Conservation (phyloP, 192 early-diverging fungal genomes). For the Backusella tuberculispora region DNA sequence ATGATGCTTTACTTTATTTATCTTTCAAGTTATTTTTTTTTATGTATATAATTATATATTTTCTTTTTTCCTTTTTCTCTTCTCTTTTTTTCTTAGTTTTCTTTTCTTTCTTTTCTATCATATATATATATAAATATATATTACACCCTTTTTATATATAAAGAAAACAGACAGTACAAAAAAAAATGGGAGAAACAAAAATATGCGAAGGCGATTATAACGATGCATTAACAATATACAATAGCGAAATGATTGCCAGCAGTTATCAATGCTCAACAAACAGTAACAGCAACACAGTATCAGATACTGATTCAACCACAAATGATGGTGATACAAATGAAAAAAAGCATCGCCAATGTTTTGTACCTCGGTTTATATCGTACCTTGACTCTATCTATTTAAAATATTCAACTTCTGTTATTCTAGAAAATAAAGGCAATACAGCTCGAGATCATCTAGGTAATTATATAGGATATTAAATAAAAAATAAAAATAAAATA, state of each 20-base stretch:
- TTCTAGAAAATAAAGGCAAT: slow-evolving; percentile 73
- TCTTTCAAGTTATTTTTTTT: slow-evolving; percentile 14
- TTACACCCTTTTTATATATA: background rate
- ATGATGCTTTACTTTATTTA: slow-evolving; percentile 17
- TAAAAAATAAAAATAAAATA: background rate
- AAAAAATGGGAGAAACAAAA: background rate
- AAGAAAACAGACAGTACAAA: background rate
- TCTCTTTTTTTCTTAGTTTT: background rate
- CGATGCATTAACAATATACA: background rate
- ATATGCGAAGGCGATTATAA: background rate
- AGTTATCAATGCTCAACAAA: background rate
- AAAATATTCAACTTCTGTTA: slow-evolving; percentile 21
- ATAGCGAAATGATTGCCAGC: background rate
- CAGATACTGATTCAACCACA: background rate
- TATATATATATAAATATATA: background rate
- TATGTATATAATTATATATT: slow-evolving; percentile 12
- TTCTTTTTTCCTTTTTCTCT: background rate
- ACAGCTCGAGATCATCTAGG: slow-evolving; percentile 77
- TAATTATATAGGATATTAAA: slow-evolving; percentile 24
- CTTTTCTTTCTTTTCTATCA: background rate
- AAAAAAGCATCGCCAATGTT: background rate
- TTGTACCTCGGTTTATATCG: slow-evolving; percentile 8
- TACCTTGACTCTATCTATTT: slow-evolving; percentile 15
- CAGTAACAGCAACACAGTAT: background rate
- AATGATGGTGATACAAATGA: background rate